These are phyloP conservation scores for Hyphopichia burtonii DNA, from an alignment of 1,139 yeast genomes.

Conservation along the genomic window DNA sequence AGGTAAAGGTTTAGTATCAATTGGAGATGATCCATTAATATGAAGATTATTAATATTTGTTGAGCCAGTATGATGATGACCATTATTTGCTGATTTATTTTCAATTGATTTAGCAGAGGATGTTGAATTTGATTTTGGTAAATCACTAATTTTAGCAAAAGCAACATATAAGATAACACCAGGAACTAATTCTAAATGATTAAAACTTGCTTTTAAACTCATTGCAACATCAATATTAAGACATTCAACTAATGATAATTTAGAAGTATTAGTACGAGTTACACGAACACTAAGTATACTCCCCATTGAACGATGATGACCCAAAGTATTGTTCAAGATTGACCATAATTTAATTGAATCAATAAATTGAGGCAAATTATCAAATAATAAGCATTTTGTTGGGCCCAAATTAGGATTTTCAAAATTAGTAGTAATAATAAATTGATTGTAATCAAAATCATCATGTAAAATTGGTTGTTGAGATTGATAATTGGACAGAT, in stretches of 20 bases:
- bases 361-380: slow-evolving; percentile 63
- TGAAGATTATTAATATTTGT: slow-evolving; percentile 9
- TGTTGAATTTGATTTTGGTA: neutral
- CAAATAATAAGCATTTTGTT: slow-evolving; percentile 72
- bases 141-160: slow-evolving; percentile 58
- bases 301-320: slow-evolving; percentile 22
- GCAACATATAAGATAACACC: slow-evolving; percentile 67
- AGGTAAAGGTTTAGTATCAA: slow-evolving; percentile 14
- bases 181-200: slow-evolving; percentile 78
- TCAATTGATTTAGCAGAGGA: slow-evolving; percentile 4
- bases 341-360: slow-evolving; percentile 37
- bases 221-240: slow-evolving; percentile 70
- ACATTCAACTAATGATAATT: slow-evolving; percentile 72
- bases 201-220: slow-evolving; percentile 71
- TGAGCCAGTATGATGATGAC: slow-evolving; percentile 6
- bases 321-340: slow-evolving; percentile 29
- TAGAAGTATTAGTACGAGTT: slow-evolving; percentile 37
- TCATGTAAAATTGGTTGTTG: slow-evolving; percentile 47
- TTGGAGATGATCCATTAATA: slow-evolving; percentile 4
- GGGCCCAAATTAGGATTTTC: slow-evolving; percentile 73
- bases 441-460: slow-evolving; percentile 49
- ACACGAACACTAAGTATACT: slow-evolving; percentile 52
- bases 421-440: slow-evolving; percentile 55
- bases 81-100: slow-evolving; percentile 5
- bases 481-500: slow-evolving; percentile 1